phyloP scores from a whole-genome alignment of 2,329 filamentous ascomycete species.

The Alternaria viburni region DNA sequence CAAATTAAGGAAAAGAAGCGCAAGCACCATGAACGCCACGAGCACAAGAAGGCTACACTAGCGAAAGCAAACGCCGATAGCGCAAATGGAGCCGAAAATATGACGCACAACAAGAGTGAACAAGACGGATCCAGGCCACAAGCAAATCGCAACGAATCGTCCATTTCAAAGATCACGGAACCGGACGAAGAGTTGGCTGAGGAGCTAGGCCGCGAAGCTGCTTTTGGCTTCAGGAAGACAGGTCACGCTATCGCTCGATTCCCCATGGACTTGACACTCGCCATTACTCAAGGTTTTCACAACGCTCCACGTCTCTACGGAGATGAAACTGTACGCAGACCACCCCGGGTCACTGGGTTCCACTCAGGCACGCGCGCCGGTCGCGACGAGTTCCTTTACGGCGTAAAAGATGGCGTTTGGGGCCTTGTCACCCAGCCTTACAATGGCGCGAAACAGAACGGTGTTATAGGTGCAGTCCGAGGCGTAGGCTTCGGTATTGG shows the following conservation, averaged over 20 bases:
- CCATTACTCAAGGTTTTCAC: conserved; percentile 72
- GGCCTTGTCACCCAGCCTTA: conserved; percentile 67
- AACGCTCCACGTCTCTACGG: conserved; percentile 74
- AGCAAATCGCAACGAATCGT: conserved; percentile 29
- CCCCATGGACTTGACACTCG: conserved; percentile 67
- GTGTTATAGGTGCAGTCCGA: conserved; percentile 59
- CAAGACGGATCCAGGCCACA: conserved; percentile 21
- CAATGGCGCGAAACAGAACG: conserved; percentile 62
- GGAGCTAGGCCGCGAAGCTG: conserved; percentile 57
- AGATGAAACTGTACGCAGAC: conserved; percentile 70
- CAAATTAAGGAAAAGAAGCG: conserved; percentile 59
- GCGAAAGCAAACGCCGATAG: conserved; percentile 23
- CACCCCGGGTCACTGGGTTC: conserved; percentile 69
- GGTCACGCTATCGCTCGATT: conserved; percentile 61
- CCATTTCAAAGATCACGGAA: conserved; percentile 39
- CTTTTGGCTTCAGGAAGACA: conserved; percentile 59
- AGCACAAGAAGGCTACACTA: conserved; percentile 31
- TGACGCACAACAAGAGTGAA: conserved; percentile 3
- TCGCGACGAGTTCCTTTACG: conserved; percentile 66
- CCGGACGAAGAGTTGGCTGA: conserved; percentile 41
- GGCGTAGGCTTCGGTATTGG: conserved; percentile 67
- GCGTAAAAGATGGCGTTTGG: conserved; percentile 69
- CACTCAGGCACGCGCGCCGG: conserved; percentile 67
- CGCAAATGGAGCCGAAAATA: conserved; percentile 9
- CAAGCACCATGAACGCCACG: conserved; percentile 39